Conservation (phyloP, 805 yeast species). For the Pichia scutulata region DNA sequence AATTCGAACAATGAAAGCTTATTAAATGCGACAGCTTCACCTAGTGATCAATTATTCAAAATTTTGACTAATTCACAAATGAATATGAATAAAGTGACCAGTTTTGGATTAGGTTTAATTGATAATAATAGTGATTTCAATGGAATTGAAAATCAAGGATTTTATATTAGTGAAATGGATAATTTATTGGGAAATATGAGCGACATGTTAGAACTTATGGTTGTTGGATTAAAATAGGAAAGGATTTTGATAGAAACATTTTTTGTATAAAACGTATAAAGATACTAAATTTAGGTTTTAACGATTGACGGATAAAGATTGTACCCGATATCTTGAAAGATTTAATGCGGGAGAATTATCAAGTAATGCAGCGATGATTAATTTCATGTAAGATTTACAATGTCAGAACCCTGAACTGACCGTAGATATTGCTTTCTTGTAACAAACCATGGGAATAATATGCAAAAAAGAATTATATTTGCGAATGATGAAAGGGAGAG, state of each 20-base stretch:
- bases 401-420: no score
- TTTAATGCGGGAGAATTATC: no score
- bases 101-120: background rate
- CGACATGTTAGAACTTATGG: background rate
- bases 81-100: constrained; percentile 1
- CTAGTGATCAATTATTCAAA: background rate
- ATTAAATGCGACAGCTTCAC: background rate
- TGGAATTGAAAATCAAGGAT: background rate
- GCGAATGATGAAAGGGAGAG: background rate
- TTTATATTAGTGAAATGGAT: constrained; percentile 6
- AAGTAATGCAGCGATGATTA: background rate
- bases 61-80: background rate
- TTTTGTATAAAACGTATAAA: background rate
- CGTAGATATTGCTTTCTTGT: background rate
- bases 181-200: constrained; percentile 4
- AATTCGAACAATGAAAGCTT: background rate
- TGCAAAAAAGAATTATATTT: background rate
- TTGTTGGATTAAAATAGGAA: constrained; percentile 1
- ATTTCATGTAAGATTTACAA: no score
- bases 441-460: background rate
- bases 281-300: background rate
- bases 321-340: no score
- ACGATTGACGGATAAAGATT: background rate
- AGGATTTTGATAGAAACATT: background rate
- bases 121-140: background rate